Evolutionary conservation across 140 eudicot genomes (phyloP), one percentile per base, ranked within the genome.

Genomic region (Flaveria floridana): DNA sequence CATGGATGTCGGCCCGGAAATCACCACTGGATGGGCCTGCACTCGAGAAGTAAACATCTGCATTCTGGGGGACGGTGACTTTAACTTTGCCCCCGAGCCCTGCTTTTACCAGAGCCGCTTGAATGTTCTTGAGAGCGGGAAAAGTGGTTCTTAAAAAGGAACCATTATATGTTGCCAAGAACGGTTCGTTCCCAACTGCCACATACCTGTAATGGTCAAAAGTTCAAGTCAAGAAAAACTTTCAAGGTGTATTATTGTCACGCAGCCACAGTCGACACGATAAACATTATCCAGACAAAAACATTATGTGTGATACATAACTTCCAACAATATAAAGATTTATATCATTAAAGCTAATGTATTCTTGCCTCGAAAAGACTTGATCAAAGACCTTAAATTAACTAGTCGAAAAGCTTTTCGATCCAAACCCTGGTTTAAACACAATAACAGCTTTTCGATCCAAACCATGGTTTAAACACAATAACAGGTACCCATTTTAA

Each of bases 151-250:
- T 70, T 39, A 87, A 52, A 75, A 79, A 91, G 55, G 88, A 84
- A n/a, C 97, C 97, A 23, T 91, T 91, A 76, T 85, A 87, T 55
- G 96, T 83, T 14, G 87, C 82, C 65, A 91, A 53, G 79, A 87
- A 91, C 2, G 97, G 97, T 69, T 91, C 97, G 21, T 91, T 91
- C 50, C 96, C 97, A 15, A 91, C 97, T 11, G 97, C 97, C 51
- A 89, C 94, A 68, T 91, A 91, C 83, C 97, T 91, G 73, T 39
- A 80, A 48, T 15, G 21, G 66, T 47, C 26, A 20, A 50, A 10
- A 77, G 30, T 18, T 34, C 41, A 2, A 39, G 58, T 78, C 57
- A 71, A 41, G 39, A 67, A 53, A 14, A 76, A 7, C 42, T 13
- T 44, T 37, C 9, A 21, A 37, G 47, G 3, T 7, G 14, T 25